phyloP scores from a whole-genome alignment of 1,284 basidiomycete genomes.

The Ustilago curta region DNA sequence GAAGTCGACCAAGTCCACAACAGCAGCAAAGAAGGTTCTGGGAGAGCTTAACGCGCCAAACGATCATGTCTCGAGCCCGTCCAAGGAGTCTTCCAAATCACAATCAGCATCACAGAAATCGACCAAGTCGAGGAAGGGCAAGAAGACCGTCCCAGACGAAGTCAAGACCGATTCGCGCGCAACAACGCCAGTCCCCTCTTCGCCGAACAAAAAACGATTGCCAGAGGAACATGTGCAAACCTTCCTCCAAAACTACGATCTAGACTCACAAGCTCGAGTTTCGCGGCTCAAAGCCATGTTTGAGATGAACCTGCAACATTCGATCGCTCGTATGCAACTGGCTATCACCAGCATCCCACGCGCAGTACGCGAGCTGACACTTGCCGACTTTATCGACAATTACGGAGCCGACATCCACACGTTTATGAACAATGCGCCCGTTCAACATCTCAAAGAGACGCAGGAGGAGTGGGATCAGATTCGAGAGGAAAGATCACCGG shows the following conservation, averaged over 20 bases:
- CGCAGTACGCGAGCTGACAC: constrained; percentile 39
- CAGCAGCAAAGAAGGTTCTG: constrained; percentile 27
- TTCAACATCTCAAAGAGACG: constrained; percentile 34
- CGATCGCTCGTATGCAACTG: constrained; percentile 36
- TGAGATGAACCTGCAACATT: constrained; percentile 33
- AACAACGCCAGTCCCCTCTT: constrained; percentile 33
- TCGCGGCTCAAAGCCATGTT: constrained; percentile 20
- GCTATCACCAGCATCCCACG: constrained; percentile 44
- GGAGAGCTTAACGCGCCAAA: constrained; percentile 36
- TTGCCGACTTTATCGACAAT: constrained; percentile 49
- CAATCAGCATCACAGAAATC: constrained; percentile 13
- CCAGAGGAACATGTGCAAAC: constrained; percentile 53
- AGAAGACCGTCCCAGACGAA: constrained; percentile 4
- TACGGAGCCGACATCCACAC: constrained; percentile 49
- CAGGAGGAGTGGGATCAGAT: constrained; percentile 55
- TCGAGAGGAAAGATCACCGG: constrained; percentile 26
- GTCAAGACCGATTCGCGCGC: constrained; percentile 9
- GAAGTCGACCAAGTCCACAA: constrained; percentile 13
- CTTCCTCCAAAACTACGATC: constrained; percentile 52
- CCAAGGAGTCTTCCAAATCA: constrained; percentile 1
- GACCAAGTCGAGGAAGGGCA: constrained; percentile 23
- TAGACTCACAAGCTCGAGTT: constrained; percentile 37
- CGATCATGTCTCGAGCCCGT: constrained; percentile 10
- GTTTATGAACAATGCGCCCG: constrained; percentile 42
- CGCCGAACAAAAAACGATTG: constrained; percentile 23